A percentile compares a stretch with the other conserved stretches of the same genome.
These are phyloP conservation scores for Rostrohypoxylon terebratum DNA, from an alignment of 495 filamentous ascomycete genomes.

Conservation along the genomic window DNA sequence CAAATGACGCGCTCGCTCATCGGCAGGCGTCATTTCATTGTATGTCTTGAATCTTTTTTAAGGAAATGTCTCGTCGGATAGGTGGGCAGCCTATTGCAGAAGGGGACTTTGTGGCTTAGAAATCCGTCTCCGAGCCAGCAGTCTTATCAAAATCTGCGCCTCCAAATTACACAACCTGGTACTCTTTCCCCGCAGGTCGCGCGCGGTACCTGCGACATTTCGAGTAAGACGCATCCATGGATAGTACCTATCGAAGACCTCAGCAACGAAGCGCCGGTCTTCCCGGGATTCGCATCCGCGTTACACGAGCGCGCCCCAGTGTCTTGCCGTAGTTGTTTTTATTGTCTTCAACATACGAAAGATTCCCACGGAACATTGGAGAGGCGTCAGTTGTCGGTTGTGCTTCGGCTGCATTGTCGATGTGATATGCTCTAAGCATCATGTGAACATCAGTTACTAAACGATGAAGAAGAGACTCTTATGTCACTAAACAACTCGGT, in stretches of 20 bases:
- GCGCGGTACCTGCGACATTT: constrained; percentile 21
- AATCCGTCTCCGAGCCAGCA: constrained; percentile 3
- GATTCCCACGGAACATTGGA: neutral
- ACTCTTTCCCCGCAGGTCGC: constrained; percentile 22
- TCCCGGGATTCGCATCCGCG: constrained; percentile 36
- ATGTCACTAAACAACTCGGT: constrained; percentile 5
- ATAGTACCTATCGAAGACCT: constrained; percentile 11
- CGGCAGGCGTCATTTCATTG: constrained; percentile 6
- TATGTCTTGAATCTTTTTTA: constrained; percentile 7
- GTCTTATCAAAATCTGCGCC: constrained; percentile 3
- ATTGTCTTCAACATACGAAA: constrained; percentile 9
- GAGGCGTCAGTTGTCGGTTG: constrained; percentile 11
- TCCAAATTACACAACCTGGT: constrained; percentile 4
- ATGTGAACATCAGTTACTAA: neutral
- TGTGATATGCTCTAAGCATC: constrained; percentile 13
- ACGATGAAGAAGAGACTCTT: neutral
- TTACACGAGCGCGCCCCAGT: constrained; percentile 32
- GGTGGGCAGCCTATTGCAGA: neutral
- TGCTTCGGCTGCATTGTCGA: constrained; percentile 13
- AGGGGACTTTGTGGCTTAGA: constrained; percentile 3
- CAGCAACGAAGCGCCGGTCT: constrained; percentile 24
- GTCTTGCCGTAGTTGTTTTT: neutral
- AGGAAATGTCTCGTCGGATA: neutral
- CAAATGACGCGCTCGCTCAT: constrained; percentile 11
- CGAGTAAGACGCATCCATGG: constrained; percentile 12